Evolutionary conservation across 164 flowering plant species (phyloP), one percentile per base, ranked within the genome.

Genomic region (Paratinospora sagittata): DNA sequence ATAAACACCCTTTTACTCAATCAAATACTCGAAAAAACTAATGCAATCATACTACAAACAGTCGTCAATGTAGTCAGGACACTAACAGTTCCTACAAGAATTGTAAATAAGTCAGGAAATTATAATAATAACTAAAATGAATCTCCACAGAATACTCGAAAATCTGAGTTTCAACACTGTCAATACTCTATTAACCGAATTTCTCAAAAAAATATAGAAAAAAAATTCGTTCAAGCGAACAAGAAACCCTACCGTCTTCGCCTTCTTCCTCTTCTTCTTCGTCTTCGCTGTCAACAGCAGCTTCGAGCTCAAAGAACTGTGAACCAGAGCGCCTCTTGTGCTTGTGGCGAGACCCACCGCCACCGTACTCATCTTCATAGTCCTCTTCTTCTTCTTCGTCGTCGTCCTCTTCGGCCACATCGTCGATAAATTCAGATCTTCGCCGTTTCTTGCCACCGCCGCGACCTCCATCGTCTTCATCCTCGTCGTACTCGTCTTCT

Each of bases 301-400:
- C 92, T 74, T 85, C 88, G 7, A 78, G 30, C 17, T 88, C 91
- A 6, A 89, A 79, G 52, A 82, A 89, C 30, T 79, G 55, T 0
- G 86, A 74, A 2, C 78, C 85, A 1, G 80, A 21, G 23, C 77
- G 57, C 69, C 75, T 78, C 80, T 75, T 84, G 24, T 75, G 57
- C 64, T 78, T 75, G 14, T 67, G 63, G 12, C 65, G 39, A 6
- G 36, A 14, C 11, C 65, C 70, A 65, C 68, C 60, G 8, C 55
- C 78, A 2, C 73, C 79, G 0, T 65, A 72, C 0, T 81, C 85
- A 0, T 84, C 87, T 0, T 85, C 89, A 1, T 85, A 84, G 0
- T 88, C 84, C 0, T 89, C 92, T 0, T 87, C 93, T 3, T 85
- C 90, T 0, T 91, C 95, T 17, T 91, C 97, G 0, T 92, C 94